Conservation (phyloP, 805 yeast genomes). For the Tetrapisispora nanseiensis region DNA sequence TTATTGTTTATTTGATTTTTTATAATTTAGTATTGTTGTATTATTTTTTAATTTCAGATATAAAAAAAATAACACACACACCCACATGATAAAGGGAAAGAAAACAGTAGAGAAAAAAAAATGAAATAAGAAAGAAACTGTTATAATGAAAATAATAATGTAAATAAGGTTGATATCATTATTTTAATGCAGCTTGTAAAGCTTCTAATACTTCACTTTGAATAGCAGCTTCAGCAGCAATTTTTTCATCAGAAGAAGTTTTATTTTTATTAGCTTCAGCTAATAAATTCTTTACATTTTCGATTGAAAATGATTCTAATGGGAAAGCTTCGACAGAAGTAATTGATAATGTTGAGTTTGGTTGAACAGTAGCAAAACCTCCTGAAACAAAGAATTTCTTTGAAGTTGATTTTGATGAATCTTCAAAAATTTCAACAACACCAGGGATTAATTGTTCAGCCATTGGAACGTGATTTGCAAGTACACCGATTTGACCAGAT, state of each 20-base stretch:
- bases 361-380: slow-evolving; percentile 93
- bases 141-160: neutral
- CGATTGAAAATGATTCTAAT: slow-evolving; percentile 74
- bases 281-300: slow-evolving; percentile 67
- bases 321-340: slow-evolving; percentile 94
- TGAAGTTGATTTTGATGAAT: slow-evolving; percentile 49
- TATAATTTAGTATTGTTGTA: no score
- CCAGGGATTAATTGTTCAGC: slow-evolving; percentile 96
- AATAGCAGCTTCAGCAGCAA: slow-evolving; percentile 89
- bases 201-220: slow-evolving; percentile 96
- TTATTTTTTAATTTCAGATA: no score
- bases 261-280: slow-evolving; percentile 93
- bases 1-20: no score
- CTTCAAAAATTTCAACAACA: slow-evolving; percentile 81
- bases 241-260: slow-evolving; percentile 72
- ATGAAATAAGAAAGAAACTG: no score
- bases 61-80: no score
- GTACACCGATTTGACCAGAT: slow-evolving; percentile 92
- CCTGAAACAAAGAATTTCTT: slow-evolving; percentile 86
- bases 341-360: slow-evolving; percentile 82
- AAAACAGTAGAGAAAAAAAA: neutral
- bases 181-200: slow-evolving; percentile 43
- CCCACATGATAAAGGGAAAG: no score
- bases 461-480: slow-evolving; percentile 95
- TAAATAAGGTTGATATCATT: neutral